Conservation (phyloP, 345 rosid species). For the Hevea brasiliensis region DNA sequence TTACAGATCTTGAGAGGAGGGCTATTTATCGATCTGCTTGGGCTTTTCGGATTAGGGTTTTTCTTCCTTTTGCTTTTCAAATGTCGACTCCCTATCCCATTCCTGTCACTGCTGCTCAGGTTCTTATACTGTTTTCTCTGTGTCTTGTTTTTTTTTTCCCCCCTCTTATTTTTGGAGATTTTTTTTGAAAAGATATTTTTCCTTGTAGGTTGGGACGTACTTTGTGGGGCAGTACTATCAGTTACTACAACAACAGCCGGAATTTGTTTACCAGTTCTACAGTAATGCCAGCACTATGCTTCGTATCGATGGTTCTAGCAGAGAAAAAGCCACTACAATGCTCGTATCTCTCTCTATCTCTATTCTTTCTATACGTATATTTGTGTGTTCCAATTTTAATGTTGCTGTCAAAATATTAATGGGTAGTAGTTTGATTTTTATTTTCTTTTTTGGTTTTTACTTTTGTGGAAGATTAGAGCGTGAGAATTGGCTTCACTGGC, state of each 20-base stretch:
- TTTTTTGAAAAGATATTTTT: not conserved
- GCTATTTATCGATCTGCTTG: slow-evolving; percentile 18
- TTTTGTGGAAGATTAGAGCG: not conserved
- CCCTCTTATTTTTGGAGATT: not conserved
- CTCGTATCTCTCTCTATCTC: slow-evolving; percentile 29
- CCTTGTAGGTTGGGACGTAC: slow-evolving; percentile 47
- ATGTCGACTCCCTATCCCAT: slow-evolving; percentile 46
- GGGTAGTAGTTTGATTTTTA: not conserved
- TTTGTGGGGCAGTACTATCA: slow-evolving; percentile 53
- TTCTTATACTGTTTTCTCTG: not conserved
- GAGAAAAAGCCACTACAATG: slow-evolving; percentile 43
- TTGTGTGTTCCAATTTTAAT: not conserved
- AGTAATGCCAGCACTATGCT: slow-evolving; percentile 49
- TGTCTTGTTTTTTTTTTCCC: not conserved
- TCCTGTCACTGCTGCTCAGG: slow-evolving; percentile 55
- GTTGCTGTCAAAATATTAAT: not conserved
- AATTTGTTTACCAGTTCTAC: slow-evolving; percentile 45
- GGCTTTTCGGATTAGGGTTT: slow-evolving; percentile 31
- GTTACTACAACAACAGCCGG: slow-evolving; percentile 45
- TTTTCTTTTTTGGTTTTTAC: not conserved
- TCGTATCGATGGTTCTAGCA: slow-evolving; percentile 41
- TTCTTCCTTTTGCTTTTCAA: not conserved
- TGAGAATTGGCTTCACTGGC: not conserved
- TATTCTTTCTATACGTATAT: not conserved
- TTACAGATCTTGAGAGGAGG: slow-evolving; percentile 18